Conservation (phyloP, 345 rosid species). For the Physaria fendleri region DNA sequence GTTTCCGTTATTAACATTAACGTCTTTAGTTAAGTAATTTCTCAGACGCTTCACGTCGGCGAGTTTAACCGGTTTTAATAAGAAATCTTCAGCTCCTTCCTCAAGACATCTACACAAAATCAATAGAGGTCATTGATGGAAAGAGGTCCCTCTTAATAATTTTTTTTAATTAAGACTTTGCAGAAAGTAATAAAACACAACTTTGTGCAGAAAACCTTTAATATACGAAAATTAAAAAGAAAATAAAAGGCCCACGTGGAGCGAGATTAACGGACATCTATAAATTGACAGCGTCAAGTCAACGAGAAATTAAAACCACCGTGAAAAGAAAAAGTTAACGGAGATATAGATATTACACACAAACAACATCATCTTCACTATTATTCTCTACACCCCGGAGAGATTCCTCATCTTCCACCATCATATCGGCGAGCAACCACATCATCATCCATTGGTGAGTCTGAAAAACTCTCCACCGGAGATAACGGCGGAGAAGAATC, state of each 20-base stretch:
- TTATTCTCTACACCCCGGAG: no score
- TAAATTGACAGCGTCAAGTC: slow-evolving; percentile 32
- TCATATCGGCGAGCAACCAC: slow-evolving; percentile 19
- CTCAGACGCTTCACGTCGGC: slow-evolving; percentile 76
- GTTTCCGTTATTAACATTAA: slow-evolving; percentile 24
- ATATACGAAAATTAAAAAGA: neutral
- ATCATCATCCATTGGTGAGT: neutral
- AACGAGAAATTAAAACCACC: slow-evolving; percentile 28
- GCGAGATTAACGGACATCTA: slow-evolving; percentile 21
- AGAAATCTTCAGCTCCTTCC: slow-evolving; percentile 92
- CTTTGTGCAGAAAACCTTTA: neutral
- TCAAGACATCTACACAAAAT: slow-evolving; percentile 56
- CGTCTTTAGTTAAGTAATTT: slow-evolving; percentile 44
- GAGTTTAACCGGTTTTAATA: slow-evolving; percentile 87
- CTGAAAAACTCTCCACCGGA: slow-evolving; percentile 16
- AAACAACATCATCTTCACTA: no score
- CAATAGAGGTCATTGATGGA: no score
- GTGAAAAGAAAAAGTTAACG: slow-evolving; percentile 31
- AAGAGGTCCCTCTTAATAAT: no score
- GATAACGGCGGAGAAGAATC: slow-evolving; percentile 52
- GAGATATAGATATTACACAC: slow-evolving; percentile 29
- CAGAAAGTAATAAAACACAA: neutral
- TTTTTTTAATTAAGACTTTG: no score
- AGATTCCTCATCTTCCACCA: slow-evolving; percentile 30
- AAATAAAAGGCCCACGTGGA: slow-evolving; percentile 15